A percentile compares a stretch with the other conserved stretches of the same genome.
Conservation (phyloP, 2,329 filamentous ascomycete genomes). For the Aspergillus ustus region DNA sequence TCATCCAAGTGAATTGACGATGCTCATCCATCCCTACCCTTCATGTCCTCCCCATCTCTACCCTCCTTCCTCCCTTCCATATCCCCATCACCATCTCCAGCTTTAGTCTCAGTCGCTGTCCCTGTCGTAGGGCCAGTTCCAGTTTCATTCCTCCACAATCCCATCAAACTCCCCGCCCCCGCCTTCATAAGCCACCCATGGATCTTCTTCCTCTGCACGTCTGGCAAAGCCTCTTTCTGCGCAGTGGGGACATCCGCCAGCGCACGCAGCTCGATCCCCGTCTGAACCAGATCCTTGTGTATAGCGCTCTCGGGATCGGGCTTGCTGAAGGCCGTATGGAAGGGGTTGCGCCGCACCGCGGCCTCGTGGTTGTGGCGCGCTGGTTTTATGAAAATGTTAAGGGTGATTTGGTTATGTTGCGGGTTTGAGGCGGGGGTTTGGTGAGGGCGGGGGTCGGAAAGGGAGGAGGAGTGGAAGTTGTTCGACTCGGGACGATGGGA, state of each 20-base stretch:
- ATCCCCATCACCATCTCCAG: neutral
- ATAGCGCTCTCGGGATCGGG: slow-evolving; percentile 28
- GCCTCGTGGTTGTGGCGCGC: slow-evolving; percentile 37
- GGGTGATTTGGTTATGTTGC: neutral
- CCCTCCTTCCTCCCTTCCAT: neutral
- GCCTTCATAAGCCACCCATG: slow-evolving; percentile 25
- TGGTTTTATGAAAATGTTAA: slow-evolving; percentile 32
- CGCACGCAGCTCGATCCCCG: slow-evolving; percentile 32
- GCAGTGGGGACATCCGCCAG: slow-evolving; percentile 39
- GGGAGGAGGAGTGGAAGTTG: neutral
- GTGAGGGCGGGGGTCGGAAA: slow-evolving; percentile 4
- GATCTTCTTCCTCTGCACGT: slow-evolving; percentile 25
- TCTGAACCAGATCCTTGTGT: slow-evolving; percentile 35
- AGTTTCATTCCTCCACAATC: slow-evolving; percentile 10
- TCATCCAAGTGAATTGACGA: too few relatives aligned
- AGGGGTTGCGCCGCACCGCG: slow-evolving; percentile 38
- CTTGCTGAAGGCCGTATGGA: slow-evolving; percentile 31
- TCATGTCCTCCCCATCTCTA: neutral
- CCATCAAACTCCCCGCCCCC: slow-evolving; percentile 33
- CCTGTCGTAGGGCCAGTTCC: neutral
- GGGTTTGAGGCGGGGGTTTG: neutral
- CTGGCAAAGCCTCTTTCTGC: slow-evolving; percentile 29
- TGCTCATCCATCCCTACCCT: neutral
- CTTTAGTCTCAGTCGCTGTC: slow-evolving; percentile 1
- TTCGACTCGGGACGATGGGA: neutral